These are phyloP conservation scores for Stromatinia cepivora DNA, from an alignment of 2,329 filamentous ascomycete genomes.

Conservation along the genomic window DNA sequence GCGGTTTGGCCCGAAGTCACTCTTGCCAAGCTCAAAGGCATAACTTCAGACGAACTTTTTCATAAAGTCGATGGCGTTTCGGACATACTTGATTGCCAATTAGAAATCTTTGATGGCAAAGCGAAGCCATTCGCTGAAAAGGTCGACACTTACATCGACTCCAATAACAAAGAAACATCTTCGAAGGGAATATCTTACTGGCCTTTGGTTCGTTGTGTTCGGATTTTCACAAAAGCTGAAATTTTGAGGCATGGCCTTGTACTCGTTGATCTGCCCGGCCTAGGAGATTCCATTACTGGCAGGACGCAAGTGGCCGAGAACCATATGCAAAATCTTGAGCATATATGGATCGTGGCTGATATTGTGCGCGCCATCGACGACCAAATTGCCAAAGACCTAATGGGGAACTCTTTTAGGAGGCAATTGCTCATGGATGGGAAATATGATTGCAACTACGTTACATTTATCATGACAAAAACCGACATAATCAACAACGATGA, in stretches of 20 bases:
- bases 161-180: neutral
- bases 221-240: neutral
- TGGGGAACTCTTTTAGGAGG: conserved; percentile 5
- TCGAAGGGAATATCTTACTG: neutral
- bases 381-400: conserved; percentile 5
- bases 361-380: conserved; percentile 12
- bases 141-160: neutral
- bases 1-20: conserved; percentile 2
- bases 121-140: neutral
- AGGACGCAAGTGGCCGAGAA: conserved; percentile 2
- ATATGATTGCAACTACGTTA: neutral
- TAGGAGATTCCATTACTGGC: conserved; percentile 8
- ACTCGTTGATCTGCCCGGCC: neutral
- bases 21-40: neutral
- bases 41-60: neutral
- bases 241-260: conserved; percentile 9
- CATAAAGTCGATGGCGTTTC: neutral
- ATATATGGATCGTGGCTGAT: conserved; percentile 7
- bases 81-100: neutral
- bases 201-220: conserved; percentile 18
- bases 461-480: conserved; percentile 8
- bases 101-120: neutral
- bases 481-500: conserved; percentile 6
- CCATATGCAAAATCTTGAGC: neutral
- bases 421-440: conserved; percentile 17